Conservation (phyloP, 73 alveolate species). For the Tetrahymena elliotti region DNA sequence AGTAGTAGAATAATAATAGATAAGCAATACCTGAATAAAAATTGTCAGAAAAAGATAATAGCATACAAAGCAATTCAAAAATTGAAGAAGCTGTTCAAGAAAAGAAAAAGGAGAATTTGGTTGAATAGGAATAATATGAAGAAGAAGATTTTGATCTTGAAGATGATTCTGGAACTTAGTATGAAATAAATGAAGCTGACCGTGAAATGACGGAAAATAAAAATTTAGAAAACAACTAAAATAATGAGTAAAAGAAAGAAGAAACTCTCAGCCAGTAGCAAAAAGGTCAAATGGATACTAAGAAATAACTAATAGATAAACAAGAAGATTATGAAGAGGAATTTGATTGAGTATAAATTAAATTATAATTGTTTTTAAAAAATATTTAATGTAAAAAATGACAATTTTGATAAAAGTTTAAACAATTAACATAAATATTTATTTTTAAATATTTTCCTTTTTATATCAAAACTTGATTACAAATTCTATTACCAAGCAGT, state of each 20-base stretch:
- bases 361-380: too few relatives aligned
- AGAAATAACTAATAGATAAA: not conserved
- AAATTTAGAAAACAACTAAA: not conserved
- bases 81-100: not conserved
- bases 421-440: too few relatives aligned
- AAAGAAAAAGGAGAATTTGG: not conserved
- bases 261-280: not conserved
- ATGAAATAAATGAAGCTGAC: not conserved
- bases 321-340: not conserved
- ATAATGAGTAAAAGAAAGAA: not conserved
- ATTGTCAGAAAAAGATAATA: not conserved
- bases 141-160: not conserved
- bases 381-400: too few relatives aligned
- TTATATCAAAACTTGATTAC: too few relatives aligned
- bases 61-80: too few relatives aligned
- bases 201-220: not conserved
- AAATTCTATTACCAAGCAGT: too few relatives aligned
- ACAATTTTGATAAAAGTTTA: too few relatives aligned
- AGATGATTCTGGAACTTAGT: not conserved
- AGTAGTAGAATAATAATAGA: not conserved
- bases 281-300: not conserved
- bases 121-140: too few relatives aligned
- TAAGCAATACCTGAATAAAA: not conserved
- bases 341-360: not conserved
- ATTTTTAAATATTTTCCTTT: too few relatives aligned